Base-by-base conservation (phyloP, 371 early-diverging fungal species). In the Mortierella sp. region DNA sequence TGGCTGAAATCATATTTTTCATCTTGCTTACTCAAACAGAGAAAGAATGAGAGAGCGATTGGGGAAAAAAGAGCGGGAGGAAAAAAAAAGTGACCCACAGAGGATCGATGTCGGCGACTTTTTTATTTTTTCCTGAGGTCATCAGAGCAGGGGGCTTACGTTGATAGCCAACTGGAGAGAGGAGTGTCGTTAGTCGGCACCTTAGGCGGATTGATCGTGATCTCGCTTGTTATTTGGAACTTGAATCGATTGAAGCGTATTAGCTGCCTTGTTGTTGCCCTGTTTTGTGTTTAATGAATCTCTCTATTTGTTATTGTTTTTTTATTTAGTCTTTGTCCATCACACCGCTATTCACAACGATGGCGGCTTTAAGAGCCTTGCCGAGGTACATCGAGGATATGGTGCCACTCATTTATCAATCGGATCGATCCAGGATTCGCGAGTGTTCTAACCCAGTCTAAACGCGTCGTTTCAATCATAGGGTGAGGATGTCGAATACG, bases 311-410 rank as follows among this genome's bases (percentile, higher is more conserved):
- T 29, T 41, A 45, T 19, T 45, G 31, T 68, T 24, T 39, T 39
- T 50, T 50, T 34, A 4, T 24, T 64, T 84, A 89, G 95, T 96
- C 11, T 97, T 97, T 89, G 97, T 97, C 31, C 97, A 97, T 81
- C 94, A 95, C 74, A 94, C 95, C 24, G 94, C 95, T 29, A 96
- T 97, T 70, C 87, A 93, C 69, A 94, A 93, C 74, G 88, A 92
- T 70, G 95, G 95, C 19, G 95, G 95, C 31, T 97, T 97, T 85
- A 94, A 95, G 86, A 95, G 95, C 80, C 88, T 96, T 58, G 92
- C 93, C 77, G 95, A 96, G 89, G 93, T 91, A 91, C 69, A 66
- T 41, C 24, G 7, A 24, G 34, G 61, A 8, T 13, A 7, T 31
- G 16, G 16, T 8, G 9, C 22, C 37, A 22, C 19, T 37, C 22